Conservation (phyloP, 768 basidiomycete genomes). For the Dioszegia crocea region DNA sequence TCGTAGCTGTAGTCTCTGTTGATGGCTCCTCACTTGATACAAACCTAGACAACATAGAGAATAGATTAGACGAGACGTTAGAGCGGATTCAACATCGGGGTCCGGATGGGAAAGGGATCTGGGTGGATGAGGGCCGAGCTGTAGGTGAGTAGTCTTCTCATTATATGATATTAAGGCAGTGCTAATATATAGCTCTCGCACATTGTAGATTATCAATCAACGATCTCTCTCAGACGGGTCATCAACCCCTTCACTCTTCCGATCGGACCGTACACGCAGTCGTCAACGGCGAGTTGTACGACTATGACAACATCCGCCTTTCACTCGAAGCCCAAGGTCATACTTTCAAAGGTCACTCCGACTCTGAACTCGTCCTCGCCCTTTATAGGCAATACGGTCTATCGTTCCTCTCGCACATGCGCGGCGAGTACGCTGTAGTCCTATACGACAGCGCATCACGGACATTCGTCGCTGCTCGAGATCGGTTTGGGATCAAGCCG, state of each 20-base stretch:
- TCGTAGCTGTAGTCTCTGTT: constrained; percentile 4
- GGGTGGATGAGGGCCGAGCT: constrained; percentile 12
- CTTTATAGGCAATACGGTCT: constrained; percentile 36
- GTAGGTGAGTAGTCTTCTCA: constrained; percentile 12
- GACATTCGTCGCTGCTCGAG: constrained; percentile 32
- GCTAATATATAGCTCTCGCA: constrained; percentile 11
- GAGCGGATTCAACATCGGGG: constrained; percentile 24
- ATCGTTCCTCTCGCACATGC: constrained; percentile 28
- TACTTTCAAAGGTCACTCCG: constrained; percentile 23
- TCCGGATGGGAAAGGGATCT: constrained; percentile 30
- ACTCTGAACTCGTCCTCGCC: constrained; percentile 41
- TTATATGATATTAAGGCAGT: background rate
- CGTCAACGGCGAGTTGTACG: constrained; percentile 45
- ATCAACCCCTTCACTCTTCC: constrained; percentile 34
- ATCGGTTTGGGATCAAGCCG: constrained; percentile 46
- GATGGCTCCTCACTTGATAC: background rate
- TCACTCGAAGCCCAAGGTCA: constrained; percentile 5
- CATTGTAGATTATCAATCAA: constrained; percentile 37
- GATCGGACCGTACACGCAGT: constrained; percentile 29
- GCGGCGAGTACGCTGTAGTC: constrained; percentile 39
- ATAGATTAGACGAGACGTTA: constrained; percentile 2
- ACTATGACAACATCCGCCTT: constrained; percentile 28
- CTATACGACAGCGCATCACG: constrained; percentile 26
- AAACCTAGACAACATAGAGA: background rate
- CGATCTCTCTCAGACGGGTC: constrained; percentile 31